phyloP scores from a whole-genome alignment of 495 filamentous ascomycete species.

The Chlorociboria aeruginascens region DNA sequence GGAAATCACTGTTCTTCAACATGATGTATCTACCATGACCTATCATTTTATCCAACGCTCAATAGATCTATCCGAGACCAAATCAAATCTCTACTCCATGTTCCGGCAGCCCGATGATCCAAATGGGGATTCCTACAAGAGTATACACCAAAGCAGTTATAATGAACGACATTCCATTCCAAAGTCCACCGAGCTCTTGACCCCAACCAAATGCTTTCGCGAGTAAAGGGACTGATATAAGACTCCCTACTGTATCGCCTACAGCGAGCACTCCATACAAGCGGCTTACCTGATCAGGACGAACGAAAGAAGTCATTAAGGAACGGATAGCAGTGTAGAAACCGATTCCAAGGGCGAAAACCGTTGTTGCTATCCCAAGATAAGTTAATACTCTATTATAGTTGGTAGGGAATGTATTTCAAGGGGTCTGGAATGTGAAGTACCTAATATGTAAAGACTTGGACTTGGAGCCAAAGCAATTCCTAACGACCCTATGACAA shows the following conservation, averaged over 20 bases:
- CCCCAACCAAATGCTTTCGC: constrained; percentile 1
- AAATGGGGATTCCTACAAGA: background rate
- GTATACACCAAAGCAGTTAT: background rate
- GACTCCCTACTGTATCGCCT: background rate
- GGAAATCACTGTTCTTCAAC: too few relatives aligned
- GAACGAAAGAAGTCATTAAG: constrained; percentile 4
- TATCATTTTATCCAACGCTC: too few relatives aligned
- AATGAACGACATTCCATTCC: constrained; percentile 4
- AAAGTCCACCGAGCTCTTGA: background rate
- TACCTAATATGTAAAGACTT: background rate
- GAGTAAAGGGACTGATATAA: background rate
- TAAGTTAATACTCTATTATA: background rate
- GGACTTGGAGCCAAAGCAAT: background rate
- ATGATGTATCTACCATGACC: too few relatives aligned
- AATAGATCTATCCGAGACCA: too few relatives aligned
- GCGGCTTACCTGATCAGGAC: background rate
- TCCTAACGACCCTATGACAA: background rate
- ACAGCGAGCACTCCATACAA: constrained; percentile 3
- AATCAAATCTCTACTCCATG: background rate
- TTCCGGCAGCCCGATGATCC: background rate
- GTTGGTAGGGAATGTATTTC: background rate
- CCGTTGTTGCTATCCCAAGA: background rate
- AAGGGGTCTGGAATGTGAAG: background rate
- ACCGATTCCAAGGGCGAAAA: background rate
- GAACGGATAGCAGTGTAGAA: background rate